Percentiles rank a stretch among this genome's conserved stretches.
phyloP scores from a whole-genome alignment of 202 grass and related monocot species.

The Brachypodium distachyon region DNA sequence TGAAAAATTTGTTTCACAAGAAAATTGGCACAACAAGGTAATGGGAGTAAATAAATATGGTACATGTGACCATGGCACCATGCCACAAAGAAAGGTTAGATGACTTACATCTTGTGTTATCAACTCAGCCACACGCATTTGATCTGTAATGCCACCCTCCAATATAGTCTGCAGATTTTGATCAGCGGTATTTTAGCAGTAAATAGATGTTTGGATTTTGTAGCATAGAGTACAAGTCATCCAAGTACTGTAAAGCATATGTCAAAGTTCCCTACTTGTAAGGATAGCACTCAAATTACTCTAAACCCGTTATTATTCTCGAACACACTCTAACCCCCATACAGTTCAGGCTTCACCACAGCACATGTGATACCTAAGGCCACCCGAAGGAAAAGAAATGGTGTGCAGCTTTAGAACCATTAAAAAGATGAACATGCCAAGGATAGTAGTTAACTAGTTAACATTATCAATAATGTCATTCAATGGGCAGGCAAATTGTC shows the following conservation, averaged over 20 bases:
- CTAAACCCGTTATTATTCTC: too few relatives aligned
- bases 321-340: too few relatives aligned
- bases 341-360: not conserved
- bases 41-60: not conserved
- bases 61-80: not conserved
- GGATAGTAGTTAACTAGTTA: not conserved
- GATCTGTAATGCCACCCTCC: constrained; percentile 91
- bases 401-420: not conserved
- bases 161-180: constrained; percentile 70
- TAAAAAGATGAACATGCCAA: not conserved
- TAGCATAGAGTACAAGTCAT: not conserved
- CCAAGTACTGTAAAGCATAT: not conserved
- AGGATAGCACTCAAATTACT: not conserved
- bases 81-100: constrained; percentile 7
- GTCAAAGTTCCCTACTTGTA: not conserved
- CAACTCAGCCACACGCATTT: constrained; percentile 90
- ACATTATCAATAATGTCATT: not conserved
- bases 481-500: not conserved
- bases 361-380: not conserved
- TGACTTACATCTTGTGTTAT: constrained; percentile 89
- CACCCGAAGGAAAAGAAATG: not conserved
- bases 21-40: not conserved
- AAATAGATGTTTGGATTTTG: not conserved
- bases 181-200: constrained; percentile 11
- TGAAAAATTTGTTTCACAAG: not conserved